Conservation (phyloP, 306 rosid species). For the Sicyos baderoa region DNA sequence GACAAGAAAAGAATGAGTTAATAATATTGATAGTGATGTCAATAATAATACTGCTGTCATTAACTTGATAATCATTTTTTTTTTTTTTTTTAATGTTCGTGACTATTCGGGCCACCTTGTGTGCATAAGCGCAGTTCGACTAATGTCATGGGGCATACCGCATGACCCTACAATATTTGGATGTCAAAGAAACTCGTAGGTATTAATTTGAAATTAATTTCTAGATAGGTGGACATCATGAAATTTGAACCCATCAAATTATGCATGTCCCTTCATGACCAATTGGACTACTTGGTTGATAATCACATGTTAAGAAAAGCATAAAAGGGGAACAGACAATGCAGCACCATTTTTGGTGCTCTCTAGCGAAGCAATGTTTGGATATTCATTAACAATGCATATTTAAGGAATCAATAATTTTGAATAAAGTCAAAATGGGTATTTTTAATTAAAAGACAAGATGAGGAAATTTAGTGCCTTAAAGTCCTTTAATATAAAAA, state of each 20-base stretch:
- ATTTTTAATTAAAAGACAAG: slow-evolving; percentile 2
- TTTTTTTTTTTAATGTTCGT: too few species aligned
- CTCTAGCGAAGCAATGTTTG: slow-evolving; percentile 11
- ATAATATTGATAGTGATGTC: neutral
- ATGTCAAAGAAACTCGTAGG: too few species aligned
- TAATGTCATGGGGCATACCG: too few species aligned
- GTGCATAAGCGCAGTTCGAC: too few species aligned
- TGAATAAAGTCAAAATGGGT: neutral
- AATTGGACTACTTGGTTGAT: too few species aligned
- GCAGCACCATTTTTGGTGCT: neutral
- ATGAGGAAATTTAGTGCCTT: slow-evolving; percentile 16
- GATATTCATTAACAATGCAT: neutral
- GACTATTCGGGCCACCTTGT: too few species aligned
- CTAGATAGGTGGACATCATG: too few species aligned
- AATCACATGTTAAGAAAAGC: slow-evolving; percentile 14
- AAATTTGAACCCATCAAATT: too few species aligned
- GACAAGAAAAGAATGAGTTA: neutral
- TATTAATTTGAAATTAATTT: too few species aligned
- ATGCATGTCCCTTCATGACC: too few species aligned
- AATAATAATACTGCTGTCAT: neutral
- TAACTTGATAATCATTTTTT: slow-evolving; percentile 9
- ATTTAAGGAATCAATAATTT: neutral
- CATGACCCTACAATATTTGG: too few species aligned
- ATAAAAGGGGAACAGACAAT: slow-evolving; percentile 9
- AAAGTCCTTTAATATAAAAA: neutral